Conservation (phyloP, 164 flowering plant genomes). For the Dillenia turbinata region DNA sequence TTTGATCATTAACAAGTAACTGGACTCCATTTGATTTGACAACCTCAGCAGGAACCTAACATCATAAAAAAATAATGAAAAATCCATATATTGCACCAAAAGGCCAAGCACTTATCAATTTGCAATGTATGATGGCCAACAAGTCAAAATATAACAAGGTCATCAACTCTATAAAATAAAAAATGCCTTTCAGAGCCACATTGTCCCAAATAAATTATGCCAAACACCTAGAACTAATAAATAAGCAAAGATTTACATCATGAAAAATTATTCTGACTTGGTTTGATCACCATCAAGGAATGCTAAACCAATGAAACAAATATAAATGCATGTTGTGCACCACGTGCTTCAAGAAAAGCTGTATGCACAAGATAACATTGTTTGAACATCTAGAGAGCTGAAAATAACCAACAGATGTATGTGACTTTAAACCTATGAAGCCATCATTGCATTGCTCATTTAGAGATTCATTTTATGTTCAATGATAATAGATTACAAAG, state of each 20-base stretch:
- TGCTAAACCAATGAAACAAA: neutral
- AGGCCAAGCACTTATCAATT: too few species aligned
- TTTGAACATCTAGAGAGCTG: neutral
- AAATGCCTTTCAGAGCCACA: neutral
- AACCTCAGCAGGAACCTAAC: constrained; percentile 48
- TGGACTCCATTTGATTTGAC: constrained; percentile 50
- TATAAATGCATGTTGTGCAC: neutral
- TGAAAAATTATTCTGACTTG: too few species aligned
- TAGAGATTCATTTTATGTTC: too few species aligned
- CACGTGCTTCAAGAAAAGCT: neutral
- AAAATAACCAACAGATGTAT: too few species aligned
- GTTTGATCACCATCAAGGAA: neutral
- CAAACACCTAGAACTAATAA: neutral
- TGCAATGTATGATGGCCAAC: too few species aligned
- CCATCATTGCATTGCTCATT: too few species aligned
- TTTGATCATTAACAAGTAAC: constrained; percentile 77
- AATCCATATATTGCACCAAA: too few species aligned
- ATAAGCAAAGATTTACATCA: neutral
- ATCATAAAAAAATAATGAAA: constrained; percentile 13
- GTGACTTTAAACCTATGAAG: too few species aligned
- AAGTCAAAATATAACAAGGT: neutral
- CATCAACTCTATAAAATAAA: neutral
- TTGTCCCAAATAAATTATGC: neutral
- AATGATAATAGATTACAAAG: too few species aligned
- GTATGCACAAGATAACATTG: neutral